phyloP scores from a whole-genome alignment of 2,329 filamentous ascomycete genomes.

The Balansia obtecta region DNA sequence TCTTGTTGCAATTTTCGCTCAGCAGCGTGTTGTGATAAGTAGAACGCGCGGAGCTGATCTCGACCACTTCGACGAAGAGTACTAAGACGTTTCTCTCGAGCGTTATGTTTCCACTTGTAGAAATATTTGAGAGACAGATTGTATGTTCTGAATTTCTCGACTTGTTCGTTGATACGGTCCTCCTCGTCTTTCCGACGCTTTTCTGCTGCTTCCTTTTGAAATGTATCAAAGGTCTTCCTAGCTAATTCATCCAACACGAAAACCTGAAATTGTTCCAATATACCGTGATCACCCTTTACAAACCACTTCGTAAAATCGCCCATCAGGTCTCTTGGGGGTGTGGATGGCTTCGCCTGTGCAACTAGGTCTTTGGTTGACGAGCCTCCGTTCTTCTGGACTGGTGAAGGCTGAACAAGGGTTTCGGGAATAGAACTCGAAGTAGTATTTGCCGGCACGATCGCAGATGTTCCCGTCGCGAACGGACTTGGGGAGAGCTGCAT shows the following conservation, averaged over 20 bases:
- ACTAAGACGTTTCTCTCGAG: constrained; percentile 34
- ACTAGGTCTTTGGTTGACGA: neutral
- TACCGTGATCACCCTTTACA: constrained; percentile 38
- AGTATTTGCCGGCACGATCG: neutral
- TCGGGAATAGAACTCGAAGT: neutral
- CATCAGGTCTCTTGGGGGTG: constrained; percentile 27
- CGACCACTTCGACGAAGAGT: constrained; percentile 39
- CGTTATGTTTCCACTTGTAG: constrained; percentile 40
- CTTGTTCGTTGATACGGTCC: constrained; percentile 30
- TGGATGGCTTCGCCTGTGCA: neutral
- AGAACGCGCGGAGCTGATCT: constrained; percentile 36
- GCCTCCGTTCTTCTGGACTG: neutral
- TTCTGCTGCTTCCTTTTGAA: constrained; percentile 27
- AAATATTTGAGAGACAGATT: constrained; percentile 42
- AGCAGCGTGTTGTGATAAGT: constrained; percentile 23
- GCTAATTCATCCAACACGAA: constrained; percentile 34
- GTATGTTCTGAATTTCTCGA: constrained; percentile 34
- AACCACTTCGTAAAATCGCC: constrained; percentile 42
- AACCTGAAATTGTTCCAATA: constrained; percentile 38
- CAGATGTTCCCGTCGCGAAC: neutral
- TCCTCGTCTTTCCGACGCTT: constrained; percentile 35
- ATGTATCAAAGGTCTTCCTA: constrained; percentile 27
- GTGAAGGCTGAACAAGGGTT: neutral
- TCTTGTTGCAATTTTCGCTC: constrained; percentile 22
- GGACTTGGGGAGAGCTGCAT: neutral